phyloP scores from a whole-genome alignment of 1,139 yeast genomes.

The Candida buenavistaensis region DNA sequence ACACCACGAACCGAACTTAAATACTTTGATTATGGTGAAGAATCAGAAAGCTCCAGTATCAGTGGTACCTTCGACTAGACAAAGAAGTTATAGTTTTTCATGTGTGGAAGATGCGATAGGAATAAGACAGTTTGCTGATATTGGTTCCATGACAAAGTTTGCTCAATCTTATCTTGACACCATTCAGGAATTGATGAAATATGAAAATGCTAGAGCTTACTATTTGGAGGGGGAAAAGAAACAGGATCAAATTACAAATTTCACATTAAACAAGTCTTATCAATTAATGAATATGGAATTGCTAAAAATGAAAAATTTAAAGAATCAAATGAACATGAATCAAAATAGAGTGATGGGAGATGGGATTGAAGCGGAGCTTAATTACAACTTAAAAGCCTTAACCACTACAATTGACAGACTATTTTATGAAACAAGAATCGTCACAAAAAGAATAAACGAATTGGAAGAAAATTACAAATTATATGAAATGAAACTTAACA shows the following conservation, averaged over 20 bases:
- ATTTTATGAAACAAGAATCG: conserved; percentile 74
- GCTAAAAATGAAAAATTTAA: conserved; percentile 28
- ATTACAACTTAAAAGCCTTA: conserved; percentile 58
- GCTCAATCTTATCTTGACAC: conserved; percentile 23
- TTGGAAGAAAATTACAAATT: conserved; percentile 64
- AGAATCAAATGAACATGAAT: conserved; percentile 29
- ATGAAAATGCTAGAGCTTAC: conserved; percentile 20
- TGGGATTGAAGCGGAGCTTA: conserved; percentile 34
- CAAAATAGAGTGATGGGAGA: conserved; percentile 34
- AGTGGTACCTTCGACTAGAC: conserved; percentile 6
- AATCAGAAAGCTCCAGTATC: not conserved
- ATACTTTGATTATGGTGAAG: conserved; percentile 23
- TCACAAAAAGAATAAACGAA: conserved; percentile 74
- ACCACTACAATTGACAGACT: conserved; percentile 73
- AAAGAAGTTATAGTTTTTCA: conserved; percentile 44
- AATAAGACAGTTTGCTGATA: conserved; percentile 9
- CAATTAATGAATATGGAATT: conserved; percentile 34
- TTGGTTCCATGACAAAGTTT: conserved; percentile 27
- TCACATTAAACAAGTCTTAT: conserved; percentile 24
- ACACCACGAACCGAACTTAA: conserved; percentile 18
- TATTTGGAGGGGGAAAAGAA: conserved; percentile 11
- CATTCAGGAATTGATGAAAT: conserved; percentile 22
- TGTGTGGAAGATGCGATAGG: conserved; percentile 31
- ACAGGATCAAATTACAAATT: conserved; percentile 14
- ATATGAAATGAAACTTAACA: conserved; percentile 44